Percentiles rank a stretch among this genome's conserved stretches.
phyloP scores from a whole-genome alignment of 805 yeast genomes.

The Candida sanyiensis region DNA sequence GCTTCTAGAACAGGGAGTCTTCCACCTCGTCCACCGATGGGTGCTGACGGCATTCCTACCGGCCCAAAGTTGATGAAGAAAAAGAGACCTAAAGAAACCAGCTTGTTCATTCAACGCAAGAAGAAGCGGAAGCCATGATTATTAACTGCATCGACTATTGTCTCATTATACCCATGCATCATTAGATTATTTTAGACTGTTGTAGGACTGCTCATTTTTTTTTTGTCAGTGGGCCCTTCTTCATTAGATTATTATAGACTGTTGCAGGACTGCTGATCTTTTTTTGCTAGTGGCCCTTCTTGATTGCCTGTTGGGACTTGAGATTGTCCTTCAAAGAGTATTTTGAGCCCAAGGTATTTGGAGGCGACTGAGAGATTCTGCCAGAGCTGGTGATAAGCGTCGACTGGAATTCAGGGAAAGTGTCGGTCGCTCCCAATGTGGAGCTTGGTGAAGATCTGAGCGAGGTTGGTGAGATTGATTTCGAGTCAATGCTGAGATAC shows the following conservation, averaged over 20 bases:
- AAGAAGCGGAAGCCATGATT: constrained; percentile 4
- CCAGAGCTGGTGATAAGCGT: constrained; percentile 3
- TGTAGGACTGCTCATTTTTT: not conserved
- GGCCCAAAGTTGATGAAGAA: constrained; percentile 2
- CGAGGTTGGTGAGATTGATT: constrained; percentile 1
- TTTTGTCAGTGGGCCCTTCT: too few relatives aligned
- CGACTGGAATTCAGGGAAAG: constrained; percentile 2
- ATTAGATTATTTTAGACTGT: not conserved
- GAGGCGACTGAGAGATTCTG: constrained; percentile 4
- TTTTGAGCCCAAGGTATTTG: not conserved
- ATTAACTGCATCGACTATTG: not conserved
- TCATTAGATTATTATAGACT: too few relatives aligned
- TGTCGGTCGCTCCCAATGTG: not conserved
- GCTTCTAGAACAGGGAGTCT: constrained; percentile 17
- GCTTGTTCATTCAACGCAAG: constrained; percentile 11
- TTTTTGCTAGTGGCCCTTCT: constrained; percentile 7
- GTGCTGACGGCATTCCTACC: not conserved
- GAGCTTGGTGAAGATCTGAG: not conserved
- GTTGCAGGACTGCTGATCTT: not conserved
- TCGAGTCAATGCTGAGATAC: not conserved
- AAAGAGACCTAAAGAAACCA: constrained; percentile 10
- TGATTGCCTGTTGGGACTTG: not conserved
- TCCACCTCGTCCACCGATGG: constrained; percentile 12
- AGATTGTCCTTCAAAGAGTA: not conserved
- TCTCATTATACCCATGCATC: constrained; percentile 1